These are phyloP conservation scores for Boletus rubroflammeus DNA, from an alignment of 768 basidiomycete species.

Conservation along the genomic window DNA sequence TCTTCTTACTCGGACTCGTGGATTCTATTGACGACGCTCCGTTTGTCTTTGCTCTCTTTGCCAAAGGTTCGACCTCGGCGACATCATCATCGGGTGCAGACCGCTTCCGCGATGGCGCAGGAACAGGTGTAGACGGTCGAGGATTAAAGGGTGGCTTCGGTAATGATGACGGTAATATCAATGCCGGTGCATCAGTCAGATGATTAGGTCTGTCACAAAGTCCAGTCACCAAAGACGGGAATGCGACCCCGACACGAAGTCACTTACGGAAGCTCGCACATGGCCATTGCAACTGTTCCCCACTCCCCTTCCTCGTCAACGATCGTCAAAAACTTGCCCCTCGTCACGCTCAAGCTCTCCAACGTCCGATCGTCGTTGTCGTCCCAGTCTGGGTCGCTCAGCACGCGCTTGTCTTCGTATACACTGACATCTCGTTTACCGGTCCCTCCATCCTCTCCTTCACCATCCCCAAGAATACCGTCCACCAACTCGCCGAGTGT, in stretches of 20 bases:
- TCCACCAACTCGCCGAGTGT: slow-evolving; percentile 71
- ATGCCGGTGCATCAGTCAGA: slow-evolving; percentile 45
- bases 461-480: slow-evolving; percentile 57
- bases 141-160: slow-evolving; percentile 50
- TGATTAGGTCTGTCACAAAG: slow-evolving; percentile 48
- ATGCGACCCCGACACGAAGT: background rate
- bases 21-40: slow-evolving; percentile 19
- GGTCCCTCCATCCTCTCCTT: slow-evolving; percentile 32
- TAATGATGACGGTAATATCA: slow-evolving; percentile 63
- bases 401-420: slow-evolving; percentile 80
- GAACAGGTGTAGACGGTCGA: slow-evolving; percentile 36
- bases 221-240: background rate
- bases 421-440: slow-evolving; percentile 66
- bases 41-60: slow-evolving; percentile 51
- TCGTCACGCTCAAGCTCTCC: slow-evolving; percentile 71
- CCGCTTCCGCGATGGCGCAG: slow-evolving; percentile 54
- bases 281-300: slow-evolving; percentile 66
- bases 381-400: slow-evolving; percentile 92
- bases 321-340: slow-evolving; percentile 86
- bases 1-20: slow-evolving; percentile 59
- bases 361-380: slow-evolving; percentile 83
- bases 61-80: slow-evolving; percentile 51
- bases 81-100: slow-evolving; percentile 55
- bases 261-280: slow-evolving; percentile 71
- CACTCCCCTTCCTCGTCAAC: slow-evolving; percentile 83